Evolutionary conservation across 345 rosid species (phyloP).

Genomic region (Gynandropsis gynandra): DNA sequence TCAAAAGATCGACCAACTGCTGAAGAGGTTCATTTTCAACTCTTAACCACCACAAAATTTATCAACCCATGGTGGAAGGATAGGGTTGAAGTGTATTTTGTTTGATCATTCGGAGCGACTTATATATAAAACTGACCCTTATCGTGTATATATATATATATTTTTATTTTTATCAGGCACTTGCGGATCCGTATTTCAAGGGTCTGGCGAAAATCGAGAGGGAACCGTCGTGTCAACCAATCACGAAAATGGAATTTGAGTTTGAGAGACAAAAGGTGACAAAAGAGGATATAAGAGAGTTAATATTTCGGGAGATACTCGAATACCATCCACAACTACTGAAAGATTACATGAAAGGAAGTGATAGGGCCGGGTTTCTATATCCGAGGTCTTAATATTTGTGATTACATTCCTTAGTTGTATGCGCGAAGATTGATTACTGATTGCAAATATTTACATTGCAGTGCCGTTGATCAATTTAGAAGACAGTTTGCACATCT

Average conservation of each 20-base stretch:
- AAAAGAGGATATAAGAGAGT: conserved; percentile 81
- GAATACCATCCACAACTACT: conserved; percentile 96
- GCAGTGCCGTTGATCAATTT: conserved; percentile 91
- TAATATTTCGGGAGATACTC: conserved; percentile 75
- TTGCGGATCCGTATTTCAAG: conserved; percentile 85
- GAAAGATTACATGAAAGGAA: conserved; percentile 74
- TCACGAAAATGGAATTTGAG: conserved; percentile 94
- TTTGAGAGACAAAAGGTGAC: conserved; percentile 90
- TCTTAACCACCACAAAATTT: not conserved
- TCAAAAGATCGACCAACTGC: conserved; percentile 90
- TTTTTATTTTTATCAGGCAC: conserved; percentile 44
- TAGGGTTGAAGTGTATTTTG: not conserved
- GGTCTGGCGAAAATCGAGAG: conserved; percentile 82
- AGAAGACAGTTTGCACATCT: conserved; percentile 88
- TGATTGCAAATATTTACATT: conserved; percentile 14
- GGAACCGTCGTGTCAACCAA: conserved; percentile 92
- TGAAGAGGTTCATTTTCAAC: conserved; percentile 51
- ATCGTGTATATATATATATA: too few relatives aligned
- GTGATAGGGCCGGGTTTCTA: conserved; percentile 82
- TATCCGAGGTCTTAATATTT: conserved; percentile 65
- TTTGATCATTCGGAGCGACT: not conserved
- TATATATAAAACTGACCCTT: conserved; percentile 2
- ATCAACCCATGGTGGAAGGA: too few relatives aligned
- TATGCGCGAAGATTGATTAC: not conserved
- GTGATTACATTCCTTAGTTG: conserved; percentile 8